phyloP scores from a whole-genome alignment of 805 yeast genomes.

The Ogataea angusta region DNA sequence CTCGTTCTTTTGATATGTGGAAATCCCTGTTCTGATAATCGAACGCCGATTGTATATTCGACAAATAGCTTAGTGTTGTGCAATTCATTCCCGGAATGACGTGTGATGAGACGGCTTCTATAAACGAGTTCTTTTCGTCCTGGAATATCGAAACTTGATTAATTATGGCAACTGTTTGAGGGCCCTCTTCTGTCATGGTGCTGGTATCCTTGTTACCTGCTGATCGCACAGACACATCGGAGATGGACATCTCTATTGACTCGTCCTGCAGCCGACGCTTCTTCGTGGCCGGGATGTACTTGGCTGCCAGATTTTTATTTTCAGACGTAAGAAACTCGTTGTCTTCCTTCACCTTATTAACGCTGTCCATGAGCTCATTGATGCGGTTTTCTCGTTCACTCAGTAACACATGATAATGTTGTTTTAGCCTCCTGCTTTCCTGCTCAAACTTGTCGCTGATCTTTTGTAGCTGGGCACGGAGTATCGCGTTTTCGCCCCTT shows the following conservation, averaged over 20 bases:
- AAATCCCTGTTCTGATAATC: conserved; percentile 25
- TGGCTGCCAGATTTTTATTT: conserved; percentile 33
- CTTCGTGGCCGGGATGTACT: conserved; percentile 24
- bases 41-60: conserved; percentile 33
- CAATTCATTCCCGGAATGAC: conserved; percentile 35
- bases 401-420: conserved; percentile 20
- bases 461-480: conserved; percentile 60
- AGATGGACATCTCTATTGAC: conserved; percentile 4
- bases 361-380: conserved; percentile 29
- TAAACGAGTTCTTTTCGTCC: conserved; percentile 38
- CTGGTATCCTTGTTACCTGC: conserved; percentile 4
- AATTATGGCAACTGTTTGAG: conserved; percentile 24
- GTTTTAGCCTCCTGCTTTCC: conserved; percentile 39
- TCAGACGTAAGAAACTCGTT: conserved; percentile 53
- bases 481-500: conserved; percentile 77
- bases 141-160: conserved; percentile 33
- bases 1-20: conserved; percentile 27
- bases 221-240: background rate
- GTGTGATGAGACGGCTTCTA: conserved; percentile 34
- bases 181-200: conserved; percentile 1
- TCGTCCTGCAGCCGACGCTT: conserved; percentile 24
- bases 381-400: conserved; percentile 24
- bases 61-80: conserved; percentile 34
- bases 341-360: conserved; percentile 50
- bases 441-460: conserved; percentile 36